Evolutionary conservation across 2,329 filamentous ascomycete genomes (phyloP).

Genomic region (Eutypella sp.): DNA sequence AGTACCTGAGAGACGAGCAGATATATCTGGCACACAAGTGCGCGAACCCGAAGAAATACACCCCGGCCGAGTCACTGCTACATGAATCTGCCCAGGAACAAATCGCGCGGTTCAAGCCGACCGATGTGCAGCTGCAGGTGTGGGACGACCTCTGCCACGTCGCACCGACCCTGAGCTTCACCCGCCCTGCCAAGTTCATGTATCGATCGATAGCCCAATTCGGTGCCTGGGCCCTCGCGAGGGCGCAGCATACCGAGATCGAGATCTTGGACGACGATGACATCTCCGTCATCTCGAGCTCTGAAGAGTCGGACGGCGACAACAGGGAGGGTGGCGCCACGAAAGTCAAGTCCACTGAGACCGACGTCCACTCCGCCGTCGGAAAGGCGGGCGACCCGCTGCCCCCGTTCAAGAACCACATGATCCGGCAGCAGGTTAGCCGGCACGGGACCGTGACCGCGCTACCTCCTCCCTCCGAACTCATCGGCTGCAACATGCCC

Average conservation of each 20-base stretch:
- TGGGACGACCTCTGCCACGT: constrained; percentile 97
- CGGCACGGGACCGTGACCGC: constrained; percentile 69
- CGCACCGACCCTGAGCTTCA: constrained; percentile 89
- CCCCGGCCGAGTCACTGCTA: constrained; percentile 60
- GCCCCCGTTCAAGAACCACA: constrained; percentile 73
- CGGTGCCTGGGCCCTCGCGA: constrained; percentile 81
- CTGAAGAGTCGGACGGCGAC: constrained; percentile 34
- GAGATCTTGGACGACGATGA: constrained; percentile 77
- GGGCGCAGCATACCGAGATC: constrained; percentile 73
- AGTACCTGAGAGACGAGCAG: constrained; percentile 88
- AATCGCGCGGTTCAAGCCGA: constrained; percentile 68
- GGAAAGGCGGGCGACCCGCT: constrained; percentile 84
- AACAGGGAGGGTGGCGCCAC: constrained; percentile 23
- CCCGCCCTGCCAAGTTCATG: constrained; percentile 93
- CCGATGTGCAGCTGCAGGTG: constrained; percentile 88
- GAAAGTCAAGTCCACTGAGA: constrained; percentile 11
- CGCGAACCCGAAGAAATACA: constrained; percentile 74
- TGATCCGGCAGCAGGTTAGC: constrained; percentile 87
- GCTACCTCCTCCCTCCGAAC: constrained; percentile 58
- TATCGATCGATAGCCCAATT: constrained; percentile 90
- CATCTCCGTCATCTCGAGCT: constrained; percentile 67
- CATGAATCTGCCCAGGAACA: constrained; percentile 55
- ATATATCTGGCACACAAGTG: constrained; percentile 94
- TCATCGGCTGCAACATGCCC: constrained; percentile 61
- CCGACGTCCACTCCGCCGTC: constrained; percentile 39